Conservation (phyloP, 257 asterid species). For the Nicotiana obtusifolia region DNA sequence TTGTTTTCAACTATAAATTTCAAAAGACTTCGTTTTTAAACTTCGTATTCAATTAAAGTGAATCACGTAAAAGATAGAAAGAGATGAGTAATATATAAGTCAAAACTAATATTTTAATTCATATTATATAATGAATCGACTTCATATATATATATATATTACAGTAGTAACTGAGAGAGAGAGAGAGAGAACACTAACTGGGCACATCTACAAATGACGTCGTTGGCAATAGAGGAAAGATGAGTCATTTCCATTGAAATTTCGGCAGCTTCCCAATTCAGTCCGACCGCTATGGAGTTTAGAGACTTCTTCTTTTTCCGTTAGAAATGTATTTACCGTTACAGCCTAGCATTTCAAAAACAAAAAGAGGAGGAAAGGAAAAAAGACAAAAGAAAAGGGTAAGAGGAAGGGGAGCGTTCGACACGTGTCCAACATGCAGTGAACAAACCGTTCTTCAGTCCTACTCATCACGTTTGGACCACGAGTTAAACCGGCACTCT, state of each 20-base stretch:
- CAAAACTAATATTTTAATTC: too few relatives aligned
- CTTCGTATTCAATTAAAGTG: background rate
- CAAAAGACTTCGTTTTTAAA: too few relatives aligned
- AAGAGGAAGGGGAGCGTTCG: background rate
- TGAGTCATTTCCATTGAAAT: constrained; percentile 50
- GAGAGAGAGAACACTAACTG: constrained; percentile 27
- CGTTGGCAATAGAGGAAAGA: constrained; percentile 63
- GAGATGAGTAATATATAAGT: too few relatives aligned
- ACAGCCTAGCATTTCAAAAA: background rate
- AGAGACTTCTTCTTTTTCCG: too few relatives aligned
- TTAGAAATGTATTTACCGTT: background rate
- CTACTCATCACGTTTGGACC: background rate
- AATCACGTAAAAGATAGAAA: background rate
- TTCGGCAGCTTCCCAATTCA: background rate
- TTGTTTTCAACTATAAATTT: too few relatives aligned
- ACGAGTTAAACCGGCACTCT: background rate
- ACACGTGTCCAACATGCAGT: constrained; percentile 10
- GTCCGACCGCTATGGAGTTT: background rate
- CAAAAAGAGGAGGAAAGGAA: background rate
- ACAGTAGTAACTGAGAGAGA: background rate
- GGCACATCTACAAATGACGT: constrained; percentile 54
- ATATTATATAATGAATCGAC: too few relatives aligned
- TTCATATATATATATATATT: background rate
- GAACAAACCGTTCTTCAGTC: background rate
- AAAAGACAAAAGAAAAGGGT: background rate